Evolutionary conservation across 257 asterid species (phyloP).

Genomic region (Ballota nigra): DNA sequence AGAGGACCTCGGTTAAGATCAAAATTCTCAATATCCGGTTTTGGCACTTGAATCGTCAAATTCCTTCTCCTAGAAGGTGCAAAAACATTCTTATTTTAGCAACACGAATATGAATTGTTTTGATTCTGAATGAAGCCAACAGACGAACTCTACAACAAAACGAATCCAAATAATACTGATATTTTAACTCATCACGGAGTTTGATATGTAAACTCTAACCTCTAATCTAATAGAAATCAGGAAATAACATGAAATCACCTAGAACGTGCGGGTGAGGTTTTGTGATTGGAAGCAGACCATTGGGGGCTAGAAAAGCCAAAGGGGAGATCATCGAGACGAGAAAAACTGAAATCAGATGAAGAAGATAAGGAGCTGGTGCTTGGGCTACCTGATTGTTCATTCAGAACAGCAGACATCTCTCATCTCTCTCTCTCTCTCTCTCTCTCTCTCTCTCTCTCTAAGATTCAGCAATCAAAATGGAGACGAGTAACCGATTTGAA

Average conservation of each 20-base stretch:
- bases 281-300: conserved; percentile 18
- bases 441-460: too few species aligned
- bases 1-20: conserved; percentile 19
- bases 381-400: conserved; percentile 31
- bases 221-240: neutral
- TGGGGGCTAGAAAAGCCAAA: conserved; percentile 2
- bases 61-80: conserved; percentile 49
- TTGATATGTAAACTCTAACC: neutral
- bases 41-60: conserved; percentile 57
- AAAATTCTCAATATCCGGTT: conserved; percentile 32
- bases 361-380: conserved; percentile 33
- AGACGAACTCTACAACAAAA: conserved; percentile 13
- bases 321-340: conserved; percentile 21
- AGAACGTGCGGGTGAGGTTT: too few species aligned
- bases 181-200: conserved; percentile 26
- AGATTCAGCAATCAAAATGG: neutral
- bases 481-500: too few species aligned
- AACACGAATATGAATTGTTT: conserved; percentile 13
- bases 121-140: too few species aligned
- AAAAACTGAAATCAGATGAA: conserved; percentile 39
- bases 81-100: conserved; percentile 35
- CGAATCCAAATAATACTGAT: conserved; percentile 41
- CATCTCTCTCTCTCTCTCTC: neutral
- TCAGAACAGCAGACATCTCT: conserved; percentile 38
- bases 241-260: conserved; percentile 35